phyloP scores from a whole-genome alignment of 768 basidiomycete genomes.

The Agrocybe pediades region DNA sequence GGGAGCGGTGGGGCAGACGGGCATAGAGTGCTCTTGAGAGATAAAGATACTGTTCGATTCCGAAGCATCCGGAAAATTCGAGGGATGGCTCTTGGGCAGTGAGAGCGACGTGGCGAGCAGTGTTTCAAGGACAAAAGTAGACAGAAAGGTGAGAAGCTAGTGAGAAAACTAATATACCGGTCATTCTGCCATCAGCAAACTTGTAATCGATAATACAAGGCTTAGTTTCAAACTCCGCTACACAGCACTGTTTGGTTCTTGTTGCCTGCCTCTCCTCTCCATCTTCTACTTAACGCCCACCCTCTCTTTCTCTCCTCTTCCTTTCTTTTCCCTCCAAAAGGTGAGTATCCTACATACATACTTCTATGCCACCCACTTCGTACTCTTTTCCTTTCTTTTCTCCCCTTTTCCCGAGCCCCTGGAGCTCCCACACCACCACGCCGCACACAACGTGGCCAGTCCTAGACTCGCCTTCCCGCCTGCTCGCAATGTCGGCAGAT shows the following conservation, averaged over 20 bases:
- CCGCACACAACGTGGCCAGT: slow-evolving; percentile 26
- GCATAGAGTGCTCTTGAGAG: too few species aligned
- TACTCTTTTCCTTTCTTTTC: slow-evolving; percentile 6
- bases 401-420: not conserved
- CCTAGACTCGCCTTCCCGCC: slow-evolving; percentile 16
- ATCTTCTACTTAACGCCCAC: slow-evolving; percentile 22
- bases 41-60: not conserved
- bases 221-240: slow-evolving; percentile 50
- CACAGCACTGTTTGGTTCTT: slow-evolving; percentile 47
- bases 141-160: not conserved
- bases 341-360: not conserved
- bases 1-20: too few species aligned
- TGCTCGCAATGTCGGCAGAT: slow-evolving; percentile 11
- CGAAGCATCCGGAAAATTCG: not conserved
- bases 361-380: not conserved
- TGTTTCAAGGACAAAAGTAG: not conserved
- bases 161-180: too few species aligned
- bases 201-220: slow-evolving; percentile 13
- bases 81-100: not conserved
- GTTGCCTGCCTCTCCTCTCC: slow-evolving; percentile 36
- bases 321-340: slow-evolving; percentile 7
- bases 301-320: slow-evolving; percentile 2
- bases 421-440: slow-evolving; percentile 11
- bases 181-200: too few species aligned
- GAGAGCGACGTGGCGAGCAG: not conserved